Conservation (phyloP, 1,284 basidiomycete genomes). For the Ceratobasidium sp. region DNA sequence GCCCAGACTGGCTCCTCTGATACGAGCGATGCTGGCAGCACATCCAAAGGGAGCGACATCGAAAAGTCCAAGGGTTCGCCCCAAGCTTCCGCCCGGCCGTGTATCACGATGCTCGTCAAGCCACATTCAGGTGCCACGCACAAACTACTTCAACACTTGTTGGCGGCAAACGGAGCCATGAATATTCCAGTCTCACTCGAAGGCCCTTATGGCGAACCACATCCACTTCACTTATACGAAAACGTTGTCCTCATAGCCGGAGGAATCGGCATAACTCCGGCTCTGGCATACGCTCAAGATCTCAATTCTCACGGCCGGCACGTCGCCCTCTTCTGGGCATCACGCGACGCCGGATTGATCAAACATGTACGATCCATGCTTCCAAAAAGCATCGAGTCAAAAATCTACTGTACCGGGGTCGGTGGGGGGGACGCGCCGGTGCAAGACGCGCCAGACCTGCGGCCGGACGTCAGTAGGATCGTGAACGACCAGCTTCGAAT, state of each 20-base stretch:
- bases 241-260: conserved; percentile 33
- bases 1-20: not conserved
- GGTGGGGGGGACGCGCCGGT: not conserved
- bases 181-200: conserved; percentile 24
- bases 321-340: conserved; percentile 25
- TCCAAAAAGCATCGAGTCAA: conserved; percentile 14
- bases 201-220: conserved; percentile 34
- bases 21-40: not conserved
- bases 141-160: not conserved
- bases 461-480: not conserved
- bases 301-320: not conserved
- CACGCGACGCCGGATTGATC: conserved; percentile 29
- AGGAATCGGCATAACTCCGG: conserved; percentile 29
- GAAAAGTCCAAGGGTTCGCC: not conserved
- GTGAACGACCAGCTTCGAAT: not conserved
- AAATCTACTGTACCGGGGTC: conserved; percentile 21
- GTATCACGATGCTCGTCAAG: conserved; percentile 33
- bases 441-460: not conserved
- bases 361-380: not conserved
- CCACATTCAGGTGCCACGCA: not conserved
- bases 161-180: not conserved
- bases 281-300: conserved; percentile 23
- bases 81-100: not conserved
- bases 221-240: conserved; percentile 31
- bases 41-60: not conserved